Base-by-base conservation (phyloP, 352 stramenopile genomes). In the Aphanomyces astaci region DNA sequence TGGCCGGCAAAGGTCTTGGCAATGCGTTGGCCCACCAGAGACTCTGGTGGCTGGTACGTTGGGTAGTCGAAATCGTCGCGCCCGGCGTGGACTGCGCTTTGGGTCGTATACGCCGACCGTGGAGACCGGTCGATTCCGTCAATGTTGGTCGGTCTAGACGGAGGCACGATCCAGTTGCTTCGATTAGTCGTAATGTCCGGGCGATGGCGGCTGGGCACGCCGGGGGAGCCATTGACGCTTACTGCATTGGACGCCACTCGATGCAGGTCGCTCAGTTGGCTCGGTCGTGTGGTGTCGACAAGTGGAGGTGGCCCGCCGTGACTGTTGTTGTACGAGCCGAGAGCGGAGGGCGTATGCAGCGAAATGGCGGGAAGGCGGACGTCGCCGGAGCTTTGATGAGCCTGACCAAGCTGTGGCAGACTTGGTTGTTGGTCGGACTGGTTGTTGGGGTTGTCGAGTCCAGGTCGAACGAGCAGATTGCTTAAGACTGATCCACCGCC, bases 1-100 rank as follows among this genome's bases (percentile, higher is more conserved):
- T 89, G 74, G 3, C 82, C 81, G 25, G 78, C 79, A 71, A 94
- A 92, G 27, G 82, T 90, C 71, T 94, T 94, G 62, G 82, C 82
- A 1, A 94, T 84, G n/a, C 86, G 84, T 17, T 92, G 67, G 0
- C 86, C 86, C 49, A 94, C 86, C 13, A 94, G 72, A 33, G 92
- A 84, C 55, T 90, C 79, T 0, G 81, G 56, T 4, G 56, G 56
- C 33, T 65, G 56, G 28, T 65, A 65, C 13, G 56, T 65, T 19
- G 56, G 56, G 28, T 65, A 65, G 33, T 65, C 56, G 39, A 52
- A 65, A 27, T 65, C 56, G 13, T 65, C 56, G 32, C 56, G 56
- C 11, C 19, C n/a, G 3, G 56, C 56, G n/a, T 48, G 17, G 31
- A 24, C 25, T 22, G 17, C 22, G 11, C 27, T 43, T 46, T 31